Evolutionary conservation across 208 protist genomes (phyloP).

Genomic region (Leishmania aethiopica): DNA sequence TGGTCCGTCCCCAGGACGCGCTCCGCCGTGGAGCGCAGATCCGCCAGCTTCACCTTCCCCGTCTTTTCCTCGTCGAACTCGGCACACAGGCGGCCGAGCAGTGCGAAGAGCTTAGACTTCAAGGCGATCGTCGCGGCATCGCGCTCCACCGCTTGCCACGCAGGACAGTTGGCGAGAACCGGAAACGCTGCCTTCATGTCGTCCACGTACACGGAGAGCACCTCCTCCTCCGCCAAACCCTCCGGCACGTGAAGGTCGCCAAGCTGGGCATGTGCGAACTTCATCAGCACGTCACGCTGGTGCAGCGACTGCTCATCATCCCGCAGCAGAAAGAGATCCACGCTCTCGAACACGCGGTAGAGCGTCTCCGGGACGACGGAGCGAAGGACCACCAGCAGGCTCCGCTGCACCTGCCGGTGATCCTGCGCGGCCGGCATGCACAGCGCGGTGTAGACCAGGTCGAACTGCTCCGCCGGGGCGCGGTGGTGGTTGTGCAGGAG

Average conservation of each 20-base stretch:
- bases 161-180: constrained; percentile 30
- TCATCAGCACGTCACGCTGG: constrained; percentile 33
- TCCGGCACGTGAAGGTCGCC: constrained; percentile 44
- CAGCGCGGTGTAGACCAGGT: constrained; percentile 76
- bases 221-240: constrained; percentile 58
- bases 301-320: constrained; percentile 30
- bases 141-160: constrained; percentile 52
- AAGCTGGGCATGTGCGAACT: constrained; percentile 62
- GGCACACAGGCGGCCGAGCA: constrained; percentile 66
- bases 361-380: constrained; percentile 63
- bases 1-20: constrained; percentile 66
- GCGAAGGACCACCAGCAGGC: constrained; percentile 71
- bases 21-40: constrained; percentile 54
- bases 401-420: constrained; percentile 52
- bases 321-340: constrained; percentile 45
- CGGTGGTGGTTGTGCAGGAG: constrained; percentile 62
- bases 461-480: constrained; percentile 68
- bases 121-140: constrained; percentile 54
- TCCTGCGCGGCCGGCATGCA: constrained; percentile 52
- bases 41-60: constrained; percentile 60
- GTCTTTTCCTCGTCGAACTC: constrained; percentile 70
- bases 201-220: constrained; percentile 70
- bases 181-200: constrained; percentile 73
- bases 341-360: constrained; percentile 73
- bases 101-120: constrained; percentile 57